These are phyloP conservation scores for Cryptococcus deneoformans DNA, from an alignment of 1,284 basidiomycete genomes.

Conservation along the genomic window DNA sequence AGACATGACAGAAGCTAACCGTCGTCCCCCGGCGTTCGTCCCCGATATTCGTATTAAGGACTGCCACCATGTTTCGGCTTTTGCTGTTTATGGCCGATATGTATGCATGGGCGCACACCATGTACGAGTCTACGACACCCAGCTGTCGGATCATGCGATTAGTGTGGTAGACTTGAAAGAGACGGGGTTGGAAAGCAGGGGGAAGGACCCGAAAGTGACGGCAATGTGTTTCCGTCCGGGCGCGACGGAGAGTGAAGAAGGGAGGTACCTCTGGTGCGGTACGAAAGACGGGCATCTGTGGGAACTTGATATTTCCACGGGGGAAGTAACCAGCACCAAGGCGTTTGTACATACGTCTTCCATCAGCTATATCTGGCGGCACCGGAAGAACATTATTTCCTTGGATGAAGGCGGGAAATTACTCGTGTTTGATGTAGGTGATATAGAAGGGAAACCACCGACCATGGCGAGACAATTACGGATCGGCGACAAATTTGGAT, in stretches of 20 bases:
- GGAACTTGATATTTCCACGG: slow-evolving; percentile 70
- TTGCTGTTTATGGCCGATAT: slow-evolving; percentile 61
- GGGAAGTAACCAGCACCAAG: slow-evolving; percentile 59
- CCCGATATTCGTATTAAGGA: slow-evolving; percentile 40
- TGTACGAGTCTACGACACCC: slow-evolving; percentile 58
- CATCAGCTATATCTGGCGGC: slow-evolving; percentile 68
- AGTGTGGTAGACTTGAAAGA: slow-evolving; percentile 62
- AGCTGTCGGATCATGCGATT: slow-evolving; percentile 42
- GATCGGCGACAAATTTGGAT: slow-evolving; percentile 75
- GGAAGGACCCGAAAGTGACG: slow-evolving; percentile 68
- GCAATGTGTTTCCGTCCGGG: slow-evolving; percentile 70
- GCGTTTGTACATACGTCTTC: slow-evolving; percentile 62
- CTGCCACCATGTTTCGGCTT: slow-evolving; percentile 52
- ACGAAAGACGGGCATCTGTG: slow-evolving; percentile 83
- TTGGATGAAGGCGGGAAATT: slow-evolving; percentile 81
- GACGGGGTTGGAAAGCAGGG: slow-evolving; percentile 54
- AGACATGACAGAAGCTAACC: slow-evolving; percentile 75
- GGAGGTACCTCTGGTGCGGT: slow-evolving; percentile 71
- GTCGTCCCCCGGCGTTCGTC: slow-evolving; percentile 62
- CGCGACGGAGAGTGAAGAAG: slow-evolving; percentile 50
- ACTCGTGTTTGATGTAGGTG: slow-evolving; percentile 59
- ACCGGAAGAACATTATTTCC: slow-evolving; percentile 66
- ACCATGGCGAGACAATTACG: slow-evolving; percentile 63
- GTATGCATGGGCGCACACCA: slow-evolving; percentile 64
- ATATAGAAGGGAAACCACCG: slow-evolving; percentile 21